Evolutionary conservation across 2,329 filamentous ascomycete species (phyloP).

Genomic region (Trichoderma koningii): DNA sequence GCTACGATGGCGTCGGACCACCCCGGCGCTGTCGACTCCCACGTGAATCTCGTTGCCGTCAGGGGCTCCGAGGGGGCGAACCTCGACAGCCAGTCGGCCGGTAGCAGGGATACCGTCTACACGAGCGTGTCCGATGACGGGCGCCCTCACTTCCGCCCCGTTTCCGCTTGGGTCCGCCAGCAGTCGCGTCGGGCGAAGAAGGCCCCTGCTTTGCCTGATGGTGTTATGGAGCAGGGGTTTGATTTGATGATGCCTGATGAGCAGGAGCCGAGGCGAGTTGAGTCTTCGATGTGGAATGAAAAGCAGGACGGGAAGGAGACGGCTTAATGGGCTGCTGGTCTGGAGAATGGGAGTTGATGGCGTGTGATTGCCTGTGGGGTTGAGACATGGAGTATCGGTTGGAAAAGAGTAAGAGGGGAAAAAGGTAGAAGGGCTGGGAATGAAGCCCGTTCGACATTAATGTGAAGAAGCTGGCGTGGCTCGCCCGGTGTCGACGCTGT

Average conservation of each 20-base stretch:
- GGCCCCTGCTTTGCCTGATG: constrained; percentile 47
- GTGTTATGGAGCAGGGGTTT: constrained; percentile 48
- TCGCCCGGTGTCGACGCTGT: too few relatives aligned
- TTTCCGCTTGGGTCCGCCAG: constrained; percentile 67
- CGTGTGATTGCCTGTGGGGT: background rate
- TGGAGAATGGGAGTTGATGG: background rate
- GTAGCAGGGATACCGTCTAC: constrained; percentile 52
- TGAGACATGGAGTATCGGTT: too few relatives aligned
- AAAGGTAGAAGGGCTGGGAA: too few relatives aligned
- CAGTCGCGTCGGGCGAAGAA: constrained; percentile 58
- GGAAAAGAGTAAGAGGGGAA: too few relatives aligned
- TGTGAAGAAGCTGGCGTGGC: too few relatives aligned
- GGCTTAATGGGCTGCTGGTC: background rate
- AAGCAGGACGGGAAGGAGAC: background rate
- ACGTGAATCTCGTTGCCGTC: constrained; percentile 15
- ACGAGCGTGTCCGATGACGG: constrained; percentile 57
- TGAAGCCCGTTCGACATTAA: too few relatives aligned
- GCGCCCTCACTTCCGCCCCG: constrained; percentile 57
- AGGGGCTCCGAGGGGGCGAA: constrained; percentile 9
- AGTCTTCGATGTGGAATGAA: constrained; percentile 29
- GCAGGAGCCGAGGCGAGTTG: constrained; percentile 49
- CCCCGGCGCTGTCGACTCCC: constrained; percentile 22
- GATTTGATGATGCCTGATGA: constrained; percentile 55
- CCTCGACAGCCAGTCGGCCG: constrained; percentile 25
- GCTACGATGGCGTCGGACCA: background rate